Conservation (phyloP, 495 filamentous ascomycete genomes). For the Penicillium goetzii region DNA sequence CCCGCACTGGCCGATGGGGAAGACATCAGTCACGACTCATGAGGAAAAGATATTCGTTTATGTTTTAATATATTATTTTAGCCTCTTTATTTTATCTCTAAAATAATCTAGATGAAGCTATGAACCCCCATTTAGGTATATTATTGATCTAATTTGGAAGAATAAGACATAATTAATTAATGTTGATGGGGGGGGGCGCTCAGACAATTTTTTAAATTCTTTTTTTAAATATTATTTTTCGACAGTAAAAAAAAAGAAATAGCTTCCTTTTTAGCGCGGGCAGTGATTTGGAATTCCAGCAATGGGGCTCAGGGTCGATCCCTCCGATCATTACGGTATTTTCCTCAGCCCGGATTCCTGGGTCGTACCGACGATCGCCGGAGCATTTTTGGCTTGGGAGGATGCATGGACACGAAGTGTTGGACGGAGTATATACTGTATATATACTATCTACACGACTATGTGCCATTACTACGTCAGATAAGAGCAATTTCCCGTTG, state of each 20-base stretch:
- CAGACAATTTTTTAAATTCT: neutral
- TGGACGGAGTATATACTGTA: neutral
- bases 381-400: conserved; percentile 23
- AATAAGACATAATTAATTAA: neutral
- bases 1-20: conserved; percentile 1
- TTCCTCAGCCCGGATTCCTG: conserved; percentile 37
- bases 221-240: neutral
- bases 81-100: neutral
- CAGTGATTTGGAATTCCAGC: conserved; percentile 41
- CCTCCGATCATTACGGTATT: conserved; percentile 36
- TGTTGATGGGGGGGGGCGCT: neutral
- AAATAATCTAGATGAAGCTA: neutral
- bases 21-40: neutral
- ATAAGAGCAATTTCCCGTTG: neutral
- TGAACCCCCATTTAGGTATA: neutral
- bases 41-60: neutral
- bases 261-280: conserved; percentile 26
- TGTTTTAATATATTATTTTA: neutral
- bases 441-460: neutral
- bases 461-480: neutral
- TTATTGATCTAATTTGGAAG: neutral
- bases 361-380: conserved; percentile 36
- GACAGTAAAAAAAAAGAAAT: conserved; percentile 13
- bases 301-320: conserved; percentile 40
- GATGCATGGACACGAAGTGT: neutral